Evolutionary conservation across 352 stramenopile species (phyloP).

Genomic region (Thraustochytrium striatum): DNA sequence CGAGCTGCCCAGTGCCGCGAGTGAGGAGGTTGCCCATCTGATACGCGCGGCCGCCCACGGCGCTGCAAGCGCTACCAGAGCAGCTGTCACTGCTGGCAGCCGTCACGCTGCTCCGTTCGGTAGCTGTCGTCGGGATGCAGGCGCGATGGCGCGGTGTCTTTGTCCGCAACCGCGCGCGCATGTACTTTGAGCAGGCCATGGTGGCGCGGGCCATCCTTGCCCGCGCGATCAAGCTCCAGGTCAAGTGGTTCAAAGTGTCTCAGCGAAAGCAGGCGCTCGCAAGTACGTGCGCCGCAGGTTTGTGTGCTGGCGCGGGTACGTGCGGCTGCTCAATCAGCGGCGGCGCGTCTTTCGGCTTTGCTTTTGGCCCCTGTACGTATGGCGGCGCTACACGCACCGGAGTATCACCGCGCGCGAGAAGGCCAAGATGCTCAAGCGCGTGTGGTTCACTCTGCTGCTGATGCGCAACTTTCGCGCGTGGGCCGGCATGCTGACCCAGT

Average conservation of each 20-base stretch:
- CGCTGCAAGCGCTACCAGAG: too few relatives aligned
- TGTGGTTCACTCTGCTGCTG: constrained; percentile 64
- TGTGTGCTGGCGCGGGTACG: constrained; percentile 64
- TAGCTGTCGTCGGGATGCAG: not conserved
- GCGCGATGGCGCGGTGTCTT: not conserved
- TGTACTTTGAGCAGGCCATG: constrained; percentile 15
- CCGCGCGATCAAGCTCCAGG: not conserved
- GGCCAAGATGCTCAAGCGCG: constrained; percentile 60
- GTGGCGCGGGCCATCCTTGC: not conserved
- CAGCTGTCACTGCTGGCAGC: not conserved
- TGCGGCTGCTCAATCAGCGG: constrained; percentile 59
- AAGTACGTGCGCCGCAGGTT: constrained; percentile 53
- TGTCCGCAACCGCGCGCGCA: not conserved
- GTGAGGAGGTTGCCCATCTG: too few relatives aligned
- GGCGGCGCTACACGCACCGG: constrained; percentile 68
- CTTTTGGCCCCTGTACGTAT: constrained; percentile 74
- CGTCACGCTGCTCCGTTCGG: not conserved
- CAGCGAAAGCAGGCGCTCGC: not conserved
- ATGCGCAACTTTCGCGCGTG: constrained; percentile 63
- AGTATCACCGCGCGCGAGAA: constrained; percentile 66
- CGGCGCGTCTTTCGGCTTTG: constrained; percentile 63
- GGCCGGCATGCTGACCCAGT: constrained; percentile 52
- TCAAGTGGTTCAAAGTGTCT: constrained; percentile 18
- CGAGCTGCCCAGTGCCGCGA: too few relatives aligned
- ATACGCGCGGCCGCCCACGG: too few relatives aligned